Evolutionary conservation across 495 filamentous ascomycete genomes (phyloP), one percentile per base, ranked within the genome.

Genomic region (Neurospora hispaniola): DNA sequence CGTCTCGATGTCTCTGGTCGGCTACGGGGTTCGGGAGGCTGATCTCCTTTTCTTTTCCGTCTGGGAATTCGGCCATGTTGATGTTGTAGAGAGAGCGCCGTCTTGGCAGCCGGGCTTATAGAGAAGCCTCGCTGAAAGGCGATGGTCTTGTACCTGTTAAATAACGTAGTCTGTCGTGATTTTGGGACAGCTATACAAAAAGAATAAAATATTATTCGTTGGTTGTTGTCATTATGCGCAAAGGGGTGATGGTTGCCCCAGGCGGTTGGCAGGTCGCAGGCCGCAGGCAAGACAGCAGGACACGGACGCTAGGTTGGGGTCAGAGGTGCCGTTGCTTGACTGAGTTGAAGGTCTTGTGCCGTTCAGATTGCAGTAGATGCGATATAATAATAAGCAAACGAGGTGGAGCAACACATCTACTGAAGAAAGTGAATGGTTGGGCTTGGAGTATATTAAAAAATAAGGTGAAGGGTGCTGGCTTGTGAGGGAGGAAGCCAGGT

Each of bases 11-110:
- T 42, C 70, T 7, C 71, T 39, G 40, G 69, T 73, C 39, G 3
- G 71, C 74, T 9, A 69, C 27, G 11, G 75, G 73, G 31, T 71
- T 71, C 4, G 72, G 68, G 4, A 73, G 35, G 9, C 18, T 35
- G n/a, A 23, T 44, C n/a, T 71, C 72, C 44, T 69, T 71, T 31
- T 27, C 35, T 35, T 72, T 74, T 46, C 72, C 73, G 10, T 70
- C 46, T 71, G 54, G 69, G 16, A 54, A 70, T 35, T 14, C 8
- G 38, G 10, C 35, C 48, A 71, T 70, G 72, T 71, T 70, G 48
- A 27, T 1, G 59, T 42, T 35, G 35, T 35, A 44, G 20, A 35
- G 16, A 44, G 14, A 71, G 27, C 9, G 39, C 31, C 42, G 35
- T 44, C 70, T 68, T 66, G 69, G 69, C 42, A 66, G 71, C 18